Conservation (phyloP, 768 basidiomycete genomes). For the Russula emetica region DNA sequence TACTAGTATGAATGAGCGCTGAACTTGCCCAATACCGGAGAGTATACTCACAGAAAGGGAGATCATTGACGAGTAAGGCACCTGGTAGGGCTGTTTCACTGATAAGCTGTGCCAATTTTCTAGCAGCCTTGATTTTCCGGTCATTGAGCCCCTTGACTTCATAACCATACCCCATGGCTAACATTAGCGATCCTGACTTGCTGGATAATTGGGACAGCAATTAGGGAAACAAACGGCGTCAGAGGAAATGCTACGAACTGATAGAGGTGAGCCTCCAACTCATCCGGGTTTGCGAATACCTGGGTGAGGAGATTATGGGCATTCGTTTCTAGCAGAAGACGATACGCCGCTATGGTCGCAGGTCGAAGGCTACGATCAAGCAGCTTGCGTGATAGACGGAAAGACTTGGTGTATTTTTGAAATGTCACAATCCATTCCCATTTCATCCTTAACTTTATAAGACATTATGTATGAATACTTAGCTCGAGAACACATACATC, state of each 20-base stretch:
- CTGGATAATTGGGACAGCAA: neutral
- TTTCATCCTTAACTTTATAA: neutral
- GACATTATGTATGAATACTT: neutral
- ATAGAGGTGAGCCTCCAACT: slow-evolving; percentile 9
- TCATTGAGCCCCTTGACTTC: slow-evolving; percentile 3
- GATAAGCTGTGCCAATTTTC: neutral
- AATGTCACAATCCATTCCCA: neutral
- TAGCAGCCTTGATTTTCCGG: neutral
- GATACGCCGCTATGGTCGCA: neutral
- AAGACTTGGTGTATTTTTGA: neutral
- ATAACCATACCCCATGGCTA: slow-evolving; percentile 14
- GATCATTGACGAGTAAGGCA: slow-evolving; percentile 7
- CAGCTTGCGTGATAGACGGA: slow-evolving; percentile 6
- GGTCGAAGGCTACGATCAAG: slow-evolving; percentile 17
- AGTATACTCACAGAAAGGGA: neutral
- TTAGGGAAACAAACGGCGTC: too few species aligned
- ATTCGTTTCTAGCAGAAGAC: slow-evolving; percentile 4
- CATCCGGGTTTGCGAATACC: neutral
- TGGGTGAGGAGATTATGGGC: neutral
- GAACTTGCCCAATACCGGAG: too few species aligned
- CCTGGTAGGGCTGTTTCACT: neutral
- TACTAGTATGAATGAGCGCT: neutral
- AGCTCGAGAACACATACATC: slow-evolving; percentile 1
- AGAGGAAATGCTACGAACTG: neutral
- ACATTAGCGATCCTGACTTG: slow-evolving; percentile 1